Base-by-base conservation (phyloP, 768 basidiomycete species). In the Psilocybe cubensis region DNA sequence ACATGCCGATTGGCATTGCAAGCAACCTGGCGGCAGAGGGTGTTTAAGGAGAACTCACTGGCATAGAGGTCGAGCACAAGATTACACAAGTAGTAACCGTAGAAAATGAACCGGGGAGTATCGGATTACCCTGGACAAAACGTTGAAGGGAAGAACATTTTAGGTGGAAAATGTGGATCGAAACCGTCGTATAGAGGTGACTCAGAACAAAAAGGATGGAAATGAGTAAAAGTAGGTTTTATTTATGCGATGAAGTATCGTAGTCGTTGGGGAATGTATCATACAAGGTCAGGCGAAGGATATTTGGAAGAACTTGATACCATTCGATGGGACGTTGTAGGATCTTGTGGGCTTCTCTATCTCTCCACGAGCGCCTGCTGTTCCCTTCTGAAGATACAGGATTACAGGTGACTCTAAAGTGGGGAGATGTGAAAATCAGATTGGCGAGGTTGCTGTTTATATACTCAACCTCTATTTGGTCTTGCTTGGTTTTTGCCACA, bases 1-100 rank as follows among this genome's bases (percentile, higher is more conserved):
- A 24, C 98, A 96, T 99, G 0, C 96, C 96, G 3, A 95, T 99
- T 17, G 96, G 96, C 3, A 88, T 93, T 25, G 76, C 80, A 50
- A 87, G 85, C 27, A 73, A 69, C 44, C 70, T 89, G 54, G 70
- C 71, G 17, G 66, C 68, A 10, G 75, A 68, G 23, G 68, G 61
- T 10, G 61, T 57, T 11, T 60, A 58, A 18, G 69, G 69, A 38
- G 59, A 68, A 1, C 73, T 99, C 58, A 81, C 77, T 51, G 96
- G 96, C 0, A 70, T 66, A 21, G 72, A 69, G 6, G 87, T 96
- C 49, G 78, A 94, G 63, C 79, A 86, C 61, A 81, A 82, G 0
- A 58, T 89, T 47, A 76, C 72, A 51, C 79, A 81, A 52, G 72
- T 67, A 23, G 83, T 97, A n/a, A 65, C 60, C 7, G 80, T 70